These are phyloP conservation scores for Neotropicomus parvogracilis DNA, from an alignment of 1,284 basidiomycete genomes.

Conservation along the genomic window DNA sequence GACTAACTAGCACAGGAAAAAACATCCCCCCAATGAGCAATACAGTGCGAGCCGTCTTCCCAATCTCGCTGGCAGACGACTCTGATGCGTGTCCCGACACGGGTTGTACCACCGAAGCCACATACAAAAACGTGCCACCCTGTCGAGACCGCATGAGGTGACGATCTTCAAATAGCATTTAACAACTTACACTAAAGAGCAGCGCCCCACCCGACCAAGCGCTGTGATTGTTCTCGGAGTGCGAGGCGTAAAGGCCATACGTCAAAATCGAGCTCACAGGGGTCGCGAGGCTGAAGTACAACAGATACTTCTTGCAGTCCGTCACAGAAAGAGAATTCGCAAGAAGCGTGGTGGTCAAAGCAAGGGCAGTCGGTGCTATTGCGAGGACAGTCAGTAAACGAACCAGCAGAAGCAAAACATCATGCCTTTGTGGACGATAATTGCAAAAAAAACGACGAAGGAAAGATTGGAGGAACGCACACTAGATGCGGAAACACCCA, in stretches of 20 bases:
- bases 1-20: slow-evolving; percentile 54
- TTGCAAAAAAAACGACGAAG: slow-evolving; percentile 81
- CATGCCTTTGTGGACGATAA: slow-evolving; percentile 84
- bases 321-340: slow-evolving; percentile 62
- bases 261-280: slow-evolving; percentile 73
- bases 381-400: slow-evolving; percentile 2
- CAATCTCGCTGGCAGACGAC: slow-evolving; percentile 42
- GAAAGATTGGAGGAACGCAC: slow-evolving; percentile 50
- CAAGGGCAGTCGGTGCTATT: slow-evolving; percentile 80
- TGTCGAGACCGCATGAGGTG: slow-evolving; percentile 31
- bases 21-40: slow-evolving; percentile 70
- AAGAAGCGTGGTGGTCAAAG: slow-evolving; percentile 78
- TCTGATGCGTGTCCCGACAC: slow-evolving; percentile 47
- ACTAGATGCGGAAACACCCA: slow-evolving; percentile 72
- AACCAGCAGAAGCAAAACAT: background rate
- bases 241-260: slow-evolving; percentile 61
- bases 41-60: slow-evolving; percentile 45
- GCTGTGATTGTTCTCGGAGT: slow-evolving; percentile 40
- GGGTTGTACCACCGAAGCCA: slow-evolving; percentile 85
- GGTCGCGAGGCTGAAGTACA: slow-evolving; percentile 78
- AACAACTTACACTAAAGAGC: slow-evolving; percentile 66
- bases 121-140: slow-evolving; percentile 94
- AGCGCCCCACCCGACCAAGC: slow-evolving; percentile 73
- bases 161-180: background rate
- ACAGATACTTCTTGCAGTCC: slow-evolving; percentile 70